Conservation (phyloP, 2,329 filamentous ascomycete genomes). For the Tolypocladium inflatum region DNA sequence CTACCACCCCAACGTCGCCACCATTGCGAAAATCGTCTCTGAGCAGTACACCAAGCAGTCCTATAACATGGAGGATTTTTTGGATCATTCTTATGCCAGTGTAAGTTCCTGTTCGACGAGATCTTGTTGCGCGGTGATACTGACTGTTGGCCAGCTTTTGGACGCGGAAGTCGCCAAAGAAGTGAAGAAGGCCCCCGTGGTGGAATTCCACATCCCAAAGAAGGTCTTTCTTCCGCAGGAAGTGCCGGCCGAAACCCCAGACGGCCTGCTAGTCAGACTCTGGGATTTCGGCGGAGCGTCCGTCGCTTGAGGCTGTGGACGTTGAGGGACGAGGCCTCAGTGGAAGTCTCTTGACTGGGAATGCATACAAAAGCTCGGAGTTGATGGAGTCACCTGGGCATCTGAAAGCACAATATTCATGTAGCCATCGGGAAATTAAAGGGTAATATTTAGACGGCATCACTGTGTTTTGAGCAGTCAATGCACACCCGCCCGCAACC, state of each 20-base stretch:
- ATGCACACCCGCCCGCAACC: not conserved
- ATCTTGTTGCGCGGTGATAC: not conserved
- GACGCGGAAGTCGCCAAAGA: constrained; percentile 77
- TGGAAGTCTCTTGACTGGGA: not conserved
- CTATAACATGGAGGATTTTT: constrained; percentile 94
- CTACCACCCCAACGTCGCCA: constrained; percentile 94
- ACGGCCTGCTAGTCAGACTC: constrained; percentile 48
- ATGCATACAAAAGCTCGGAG: not conserved
- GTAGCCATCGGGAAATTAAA: not conserved
- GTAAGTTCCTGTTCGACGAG: constrained; percentile 35
- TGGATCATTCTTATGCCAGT: constrained; percentile 85
- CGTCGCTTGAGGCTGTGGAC: not conserved
- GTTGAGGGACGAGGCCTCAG: too few species aligned
- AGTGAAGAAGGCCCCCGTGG: constrained; percentile 75
- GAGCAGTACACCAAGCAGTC: constrained; percentile 95
- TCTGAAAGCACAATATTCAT: not conserved
- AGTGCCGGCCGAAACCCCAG: constrained; percentile 32
- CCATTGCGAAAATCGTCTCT: constrained; percentile 83
- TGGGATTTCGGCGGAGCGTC: constrained; percentile 44
- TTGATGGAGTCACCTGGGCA: not conserved
- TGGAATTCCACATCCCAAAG: constrained; percentile 93
- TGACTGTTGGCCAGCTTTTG: constrained; percentile 48
- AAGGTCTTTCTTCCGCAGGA: constrained; percentile 57
- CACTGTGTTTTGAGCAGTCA: not conserved
- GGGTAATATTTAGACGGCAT: not conserved